Evolutionary conservation across 2,329 filamentous ascomycete genomes (phyloP), one percentile per base, ranked within the genome.

Genomic region (Penicillium sp.): DNA sequence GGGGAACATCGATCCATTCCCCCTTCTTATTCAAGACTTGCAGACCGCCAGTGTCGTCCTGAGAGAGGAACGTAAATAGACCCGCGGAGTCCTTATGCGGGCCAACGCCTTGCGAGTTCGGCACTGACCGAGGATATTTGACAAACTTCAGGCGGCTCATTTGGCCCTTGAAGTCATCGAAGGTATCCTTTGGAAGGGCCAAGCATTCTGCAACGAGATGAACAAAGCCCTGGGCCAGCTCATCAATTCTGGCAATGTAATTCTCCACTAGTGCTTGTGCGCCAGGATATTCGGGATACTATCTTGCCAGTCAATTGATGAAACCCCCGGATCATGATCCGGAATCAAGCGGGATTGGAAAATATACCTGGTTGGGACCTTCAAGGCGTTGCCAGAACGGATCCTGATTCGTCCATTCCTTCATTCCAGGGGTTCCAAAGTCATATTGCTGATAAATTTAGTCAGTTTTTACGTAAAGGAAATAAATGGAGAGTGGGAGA

Each of bases 101-200:
- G 0, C 84, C 84, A 1, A 86, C 84, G 6, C 84, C 84, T 67
- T 86, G 84, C 0, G 79, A 80, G 30, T 67, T 72, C 2, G 67
- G 65, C 14, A 68, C 55, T 1, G 70, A 59, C 4, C 65, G 81
- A 0, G 83, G 84, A 59, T 85, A 85, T 68, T 84, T 85, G 58
- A 85, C 78, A 57, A 85, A 83, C 58, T 86, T 86, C 43, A 86
- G 75, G 62, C 75, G 68, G 67, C 84, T 83, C 75, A 86, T 85
- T 4, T 68, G 68, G 2, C 75, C 75, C 53, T 68, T 69, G 74
- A 85, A 85, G 13, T 73, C 74, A 58, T 80, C 77, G 66, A 86
- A 85, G 0, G 84, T 82, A 16, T 76, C 73, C 0, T 76, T 55
- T 0, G 79, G 67, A 0, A 86, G 76, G 0, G 79, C 81, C n/a